These are phyloP conservation scores for Immersiporthe knoxdaviesiana DNA, from an alignment of 2,329 filamentous ascomycete genomes.

Conservation along the genomic window DNA sequence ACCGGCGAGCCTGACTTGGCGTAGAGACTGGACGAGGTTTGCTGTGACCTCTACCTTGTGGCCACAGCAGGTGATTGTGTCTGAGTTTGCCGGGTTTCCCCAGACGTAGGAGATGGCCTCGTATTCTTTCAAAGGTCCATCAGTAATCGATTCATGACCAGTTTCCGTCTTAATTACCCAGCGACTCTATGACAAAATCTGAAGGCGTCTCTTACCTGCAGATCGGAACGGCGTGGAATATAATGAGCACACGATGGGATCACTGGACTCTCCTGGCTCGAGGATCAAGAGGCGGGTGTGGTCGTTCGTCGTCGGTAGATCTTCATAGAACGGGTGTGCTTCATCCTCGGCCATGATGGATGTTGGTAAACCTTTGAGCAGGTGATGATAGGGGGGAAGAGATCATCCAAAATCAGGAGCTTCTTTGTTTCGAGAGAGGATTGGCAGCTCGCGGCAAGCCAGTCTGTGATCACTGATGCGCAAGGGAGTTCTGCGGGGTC, in stretches of 20 bases:
- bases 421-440: not conserved
- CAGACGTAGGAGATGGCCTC: not conserved
- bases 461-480: not conserved
- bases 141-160: not conserved
- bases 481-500: too few relatives aligned
- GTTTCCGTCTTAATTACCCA: too few relatives aligned
- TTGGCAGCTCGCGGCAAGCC: not conserved
- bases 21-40: not conserved
- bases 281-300: not conserved
- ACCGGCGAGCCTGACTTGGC: not conserved
- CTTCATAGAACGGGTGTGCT: not conserved
- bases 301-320: not conserved
- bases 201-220: not conserved
- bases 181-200: not conserved
- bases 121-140: not conserved
- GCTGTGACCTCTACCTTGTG: not conserved
- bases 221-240: not conserved
- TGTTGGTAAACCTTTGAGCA: too few relatives aligned
- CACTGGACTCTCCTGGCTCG: not conserved
- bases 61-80: not conserved
- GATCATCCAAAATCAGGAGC: not conserved
- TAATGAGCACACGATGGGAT: not conserved
- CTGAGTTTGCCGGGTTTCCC: not conserved
- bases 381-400: too few relatives aligned
- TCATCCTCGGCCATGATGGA: not conserved